Evolutionary conservation across 2,329 filamentous ascomycete genomes (phyloP), one percentile per base, ranked within the genome.

Genomic region (Rutstroemia sp.): DNA sequence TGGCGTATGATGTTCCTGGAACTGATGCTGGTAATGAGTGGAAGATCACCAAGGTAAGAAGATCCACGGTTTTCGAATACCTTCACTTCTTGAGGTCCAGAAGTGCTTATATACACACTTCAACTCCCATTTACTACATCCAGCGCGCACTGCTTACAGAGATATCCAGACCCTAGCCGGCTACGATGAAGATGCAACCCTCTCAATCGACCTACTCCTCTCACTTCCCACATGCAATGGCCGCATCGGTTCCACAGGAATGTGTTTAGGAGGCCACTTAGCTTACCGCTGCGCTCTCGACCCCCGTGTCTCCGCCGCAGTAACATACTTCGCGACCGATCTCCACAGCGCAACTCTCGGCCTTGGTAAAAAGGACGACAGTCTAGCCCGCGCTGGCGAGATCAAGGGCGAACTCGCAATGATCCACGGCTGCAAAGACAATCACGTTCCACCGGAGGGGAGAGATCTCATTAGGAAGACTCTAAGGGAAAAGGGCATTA

Each of bases 261-360:
- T 96, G 92, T 96, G 92, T 71, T 82, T 96, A 1, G 92, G 92
- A 52, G 92, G 92, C 1, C 92, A 96, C 69, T 81, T 96, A 17
- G 89, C 83, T 54, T 87, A 83, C 69, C 77, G 84, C 44, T 82
- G 79, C 64, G 83, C 84, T 65, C 78, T 96, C 49, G 90, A 96
- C 71, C 77, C 81, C 21, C 81, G 92, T 56, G 82, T 96, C 57
- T 78, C 79, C 40, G 88, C 89, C 30, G 84, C 84, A 39, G 87
- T 95, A 30, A 86, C 89, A 70, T 97, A 91, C 76, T 96, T 96
- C 72, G 90, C 89, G 8, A 96, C 92, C 6, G 92, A 96, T 73
- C 84, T 96, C 52, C 92, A 96, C 75, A 82, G 78, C 61, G 80
- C 82, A 57, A 89, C 86, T 8, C 80, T 97, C 1, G 92, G 90